Conservation (phyloP, 495 filamentous ascomycete genomes). For the Podospora fimiseda region DNA sequence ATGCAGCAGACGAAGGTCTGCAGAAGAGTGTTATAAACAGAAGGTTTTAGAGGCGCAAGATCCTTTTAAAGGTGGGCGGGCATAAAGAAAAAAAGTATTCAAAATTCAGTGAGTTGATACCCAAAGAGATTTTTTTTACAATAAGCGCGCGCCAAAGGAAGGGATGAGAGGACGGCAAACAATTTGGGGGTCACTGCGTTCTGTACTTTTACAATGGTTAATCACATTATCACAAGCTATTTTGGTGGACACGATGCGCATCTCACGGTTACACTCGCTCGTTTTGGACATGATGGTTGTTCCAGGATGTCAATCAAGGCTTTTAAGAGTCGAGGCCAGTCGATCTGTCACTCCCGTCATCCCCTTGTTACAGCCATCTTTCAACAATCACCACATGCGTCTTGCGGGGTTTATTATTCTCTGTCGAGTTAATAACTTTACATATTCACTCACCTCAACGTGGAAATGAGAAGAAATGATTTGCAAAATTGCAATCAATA, state of each 20-base stretch:
- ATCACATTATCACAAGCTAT: neutral
- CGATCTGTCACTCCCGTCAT: neutral
- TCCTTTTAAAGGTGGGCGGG: neutral
- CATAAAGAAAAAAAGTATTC: neutral
- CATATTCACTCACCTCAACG: no score
- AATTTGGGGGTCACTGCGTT: no score
- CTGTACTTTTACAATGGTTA: neutral
- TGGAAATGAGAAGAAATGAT: no score
- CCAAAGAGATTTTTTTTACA: neutral
- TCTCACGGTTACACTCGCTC: neutral
- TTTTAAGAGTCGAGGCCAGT: neutral
- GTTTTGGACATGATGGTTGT: neutral
- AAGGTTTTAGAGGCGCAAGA: no score
- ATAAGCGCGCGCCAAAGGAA: neutral
- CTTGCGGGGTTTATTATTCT: no score
- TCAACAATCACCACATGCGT: no score
- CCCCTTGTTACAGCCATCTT: no score
- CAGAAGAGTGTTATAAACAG: no score
- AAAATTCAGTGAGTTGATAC: neutral
- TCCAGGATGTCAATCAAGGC: neutral
- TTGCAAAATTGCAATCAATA: neutral
- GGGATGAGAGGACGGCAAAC: neutral
- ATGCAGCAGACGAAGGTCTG: no score
- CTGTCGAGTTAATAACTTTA: no score
- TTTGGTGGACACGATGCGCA: neutral